Evolutionary conservation across 805 yeast species (phyloP), one percentile per base, ranked within the genome.

Genomic region (Candida adriatica): DNA sequence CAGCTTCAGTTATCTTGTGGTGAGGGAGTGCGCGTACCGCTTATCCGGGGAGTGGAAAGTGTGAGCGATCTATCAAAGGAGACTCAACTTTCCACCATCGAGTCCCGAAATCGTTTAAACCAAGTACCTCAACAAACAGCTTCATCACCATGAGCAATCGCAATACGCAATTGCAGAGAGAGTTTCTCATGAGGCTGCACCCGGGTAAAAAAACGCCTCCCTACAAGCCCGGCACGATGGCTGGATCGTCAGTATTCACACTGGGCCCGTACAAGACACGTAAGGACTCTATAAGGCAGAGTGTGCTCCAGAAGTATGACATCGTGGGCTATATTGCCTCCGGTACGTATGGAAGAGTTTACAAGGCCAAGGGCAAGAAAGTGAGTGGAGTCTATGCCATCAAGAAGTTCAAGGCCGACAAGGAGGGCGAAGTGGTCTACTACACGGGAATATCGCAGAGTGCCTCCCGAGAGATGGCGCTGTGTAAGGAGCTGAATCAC

Each of bases 271-370:
- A 80, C 51, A 70, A 73, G 43, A 57, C 62, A 15, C 64, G 90
- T 24, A 71, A 73, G 48, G 95, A 86, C 51, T 56, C 69, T 16
- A 58, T 71, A 10, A 60, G 95, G 31, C 67, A 73, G 18, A 76
- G 83, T 3, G 95, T 92, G 4, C 60, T 86, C n/a, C 79, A 80
- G 31, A 81, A 79, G 46, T 92, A 88, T 58, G 88, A 81, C 40
- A 80, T 92, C 38, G 59, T 87, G 13, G 98, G 98, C 0, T 92
- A 92, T 57, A 92, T 92, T 37, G 98, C 98, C 1, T 96, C 98
- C 1, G 98, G 98, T 24, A 92, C 98, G 0, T 92, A 92, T 56
- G 98, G 98, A 36, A 73, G 86, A 37, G 95, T 86, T 15, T 92
- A 87, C 62, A 90, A 92, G 53, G 97, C 96, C 6, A 71, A 72